Conservation (phyloP, 495 filamentous ascomycete genomes). For the Neurospora sp. region DNA sequence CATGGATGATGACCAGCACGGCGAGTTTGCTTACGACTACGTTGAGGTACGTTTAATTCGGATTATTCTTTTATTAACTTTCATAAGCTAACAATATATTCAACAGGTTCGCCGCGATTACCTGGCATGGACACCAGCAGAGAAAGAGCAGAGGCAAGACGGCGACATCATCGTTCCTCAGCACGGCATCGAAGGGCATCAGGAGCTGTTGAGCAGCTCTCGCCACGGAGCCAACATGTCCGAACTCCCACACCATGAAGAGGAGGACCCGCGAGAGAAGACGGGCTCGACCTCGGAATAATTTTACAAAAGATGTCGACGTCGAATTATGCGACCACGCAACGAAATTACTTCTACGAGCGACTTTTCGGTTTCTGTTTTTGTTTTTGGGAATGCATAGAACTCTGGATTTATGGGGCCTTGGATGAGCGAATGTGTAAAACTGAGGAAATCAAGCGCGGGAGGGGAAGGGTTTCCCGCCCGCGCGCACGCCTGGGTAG, state of each 20-base stretch:
- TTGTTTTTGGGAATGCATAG: neutral
- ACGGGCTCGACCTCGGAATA: neutral
- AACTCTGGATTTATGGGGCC: neutral
- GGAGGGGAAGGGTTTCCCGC: neutral
- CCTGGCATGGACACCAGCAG: conserved; percentile 90
- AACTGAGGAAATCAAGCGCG: neutral
- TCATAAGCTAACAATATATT: neutral
- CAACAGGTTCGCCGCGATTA: conserved; percentile 76
- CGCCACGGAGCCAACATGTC: conserved; percentile 1
- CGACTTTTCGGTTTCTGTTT: neutral
- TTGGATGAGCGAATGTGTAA: neutral
- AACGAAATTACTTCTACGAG: neutral
- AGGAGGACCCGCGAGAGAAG: neutral
- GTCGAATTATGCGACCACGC: neutral
- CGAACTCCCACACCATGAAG: neutral
- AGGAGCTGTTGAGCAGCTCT: conserved; percentile 16
- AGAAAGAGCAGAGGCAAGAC: conserved; percentile 55
- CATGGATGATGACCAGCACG: conserved; percentile 98
- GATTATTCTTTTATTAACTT: neutral
- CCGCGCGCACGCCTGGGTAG: neutral
- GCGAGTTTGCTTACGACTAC: conserved; percentile 98
- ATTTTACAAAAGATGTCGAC: neutral
- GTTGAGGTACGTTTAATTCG: conserved; percentile 50
- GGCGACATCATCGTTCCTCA: conserved; percentile 57
- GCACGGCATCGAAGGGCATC: conserved; percentile 73